Conservation (phyloP, 225 moss, liverwort and hornwort species). For the Asterella californica region DNA sequence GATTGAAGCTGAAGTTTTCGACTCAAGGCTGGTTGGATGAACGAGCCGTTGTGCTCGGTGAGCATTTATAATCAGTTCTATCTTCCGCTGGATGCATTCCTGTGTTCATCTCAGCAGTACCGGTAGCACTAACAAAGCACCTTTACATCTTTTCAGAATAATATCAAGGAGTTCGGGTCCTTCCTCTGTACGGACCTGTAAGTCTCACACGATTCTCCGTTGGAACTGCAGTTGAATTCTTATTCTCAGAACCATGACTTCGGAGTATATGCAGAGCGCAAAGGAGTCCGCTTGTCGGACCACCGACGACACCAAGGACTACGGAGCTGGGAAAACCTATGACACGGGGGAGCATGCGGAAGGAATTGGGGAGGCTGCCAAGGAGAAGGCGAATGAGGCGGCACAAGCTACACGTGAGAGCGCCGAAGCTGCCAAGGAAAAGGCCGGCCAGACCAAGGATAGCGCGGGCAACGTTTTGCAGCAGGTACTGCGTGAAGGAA, state of each 20-base stretch:
- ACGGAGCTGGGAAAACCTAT: too few species aligned
- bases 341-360: slow-evolving; percentile 30
- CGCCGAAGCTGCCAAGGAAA: slow-evolving; percentile 37
- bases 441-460: slow-evolving; percentile 36
- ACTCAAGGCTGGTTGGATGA: too few species aligned
- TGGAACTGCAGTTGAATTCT: too few species aligned
- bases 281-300: background rate
- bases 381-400: slow-evolving; percentile 20
- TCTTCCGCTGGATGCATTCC: too few species aligned
- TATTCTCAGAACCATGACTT: too few species aligned
- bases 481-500: slow-evolving; percentile 15
- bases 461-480: slow-evolving; percentile 18
- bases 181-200: too few species aligned
- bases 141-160: background rate
- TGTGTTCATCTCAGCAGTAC: too few species aligned
- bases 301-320: slow-evolving; percentile 40
- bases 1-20: too few species aligned
- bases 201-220: too few species aligned
- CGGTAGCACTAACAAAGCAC: too few species aligned
- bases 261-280: background rate
- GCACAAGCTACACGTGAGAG: slow-evolving; percentile 24
- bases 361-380: slow-evolving; percentile 35
- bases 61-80: too few species aligned
- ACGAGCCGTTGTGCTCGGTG: too few species aligned
- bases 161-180: background rate